Percentiles rank a stretch among this genome's conserved stretches.
These are phyloP conservation scores for Erodium moschatum DNA, from an alignment of 441 rosid species.

Conservation along the genomic window DNA sequence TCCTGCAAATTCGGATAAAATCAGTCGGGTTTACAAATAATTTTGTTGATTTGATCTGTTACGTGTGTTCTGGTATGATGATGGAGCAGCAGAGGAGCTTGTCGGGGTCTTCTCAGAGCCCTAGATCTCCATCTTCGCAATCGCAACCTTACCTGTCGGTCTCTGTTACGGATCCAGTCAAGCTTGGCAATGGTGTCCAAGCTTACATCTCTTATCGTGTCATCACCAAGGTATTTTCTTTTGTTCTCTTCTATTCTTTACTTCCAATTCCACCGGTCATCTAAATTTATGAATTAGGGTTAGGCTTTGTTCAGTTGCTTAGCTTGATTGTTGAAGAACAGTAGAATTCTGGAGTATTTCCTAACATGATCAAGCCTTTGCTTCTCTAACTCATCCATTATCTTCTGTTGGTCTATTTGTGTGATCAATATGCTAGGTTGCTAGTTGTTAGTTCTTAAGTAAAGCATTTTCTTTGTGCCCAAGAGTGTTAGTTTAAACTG, in stretches of 20 bases:
- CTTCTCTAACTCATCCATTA: neutral
- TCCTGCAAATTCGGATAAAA: neutral
- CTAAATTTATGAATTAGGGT: neutral
- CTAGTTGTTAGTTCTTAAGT: neutral
- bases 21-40: no score
- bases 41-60: neutral
- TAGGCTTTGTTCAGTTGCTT: neutral
- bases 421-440: neutral
- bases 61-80: conserved; percentile 1
- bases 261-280: no score
- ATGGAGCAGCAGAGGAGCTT: conserved; percentile 51
- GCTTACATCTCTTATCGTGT: conserved; percentile 33
- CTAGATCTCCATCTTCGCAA: conserved; percentile 73
- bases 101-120: conserved; percentile 61
- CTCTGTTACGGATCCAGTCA: conserved; percentile 87
- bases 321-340: neutral
- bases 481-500: no score
- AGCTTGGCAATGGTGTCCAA: conserved; percentile 95
- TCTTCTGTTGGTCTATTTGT: neutral
- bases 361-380: no score
- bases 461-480: neutral
- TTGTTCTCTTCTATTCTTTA: neutral
- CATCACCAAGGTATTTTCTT: conserved; percentile 53
- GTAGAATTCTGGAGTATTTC: neutral
- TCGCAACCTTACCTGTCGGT: conserved; percentile 63